These are phyloP conservation scores for Geranium rotundifolium DNA, from an alignment of 345 rosid genomes.

Conservation along the genomic window DNA sequence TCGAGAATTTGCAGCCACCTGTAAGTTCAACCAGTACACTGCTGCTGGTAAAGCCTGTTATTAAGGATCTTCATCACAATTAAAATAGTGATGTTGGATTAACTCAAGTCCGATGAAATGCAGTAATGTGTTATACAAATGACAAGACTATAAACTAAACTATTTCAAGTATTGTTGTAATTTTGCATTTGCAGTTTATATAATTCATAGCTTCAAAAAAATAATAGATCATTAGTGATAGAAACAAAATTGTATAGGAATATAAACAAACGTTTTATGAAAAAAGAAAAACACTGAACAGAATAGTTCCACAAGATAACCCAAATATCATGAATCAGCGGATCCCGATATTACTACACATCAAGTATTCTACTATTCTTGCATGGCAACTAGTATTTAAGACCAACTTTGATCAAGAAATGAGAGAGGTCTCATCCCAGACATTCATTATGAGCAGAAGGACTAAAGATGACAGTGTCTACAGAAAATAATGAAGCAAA, in stretches of 20 bases:
- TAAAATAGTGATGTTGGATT: conserved; percentile 13
- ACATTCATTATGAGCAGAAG: not conserved
- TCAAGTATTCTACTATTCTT: too few species aligned
- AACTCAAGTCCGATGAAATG: not conserved
- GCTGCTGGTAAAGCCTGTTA: conserved; percentile 90
- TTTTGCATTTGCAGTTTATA: not conserved
- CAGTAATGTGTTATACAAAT: not conserved
- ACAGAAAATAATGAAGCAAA: not conserved
- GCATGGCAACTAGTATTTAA: not conserved
- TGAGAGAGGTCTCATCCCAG: not conserved
- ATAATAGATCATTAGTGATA: not conserved
- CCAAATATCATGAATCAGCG: too few species aligned
- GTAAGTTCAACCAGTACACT: conserved; percentile 99
- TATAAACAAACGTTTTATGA: too few species aligned
- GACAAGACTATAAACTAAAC: not conserved
- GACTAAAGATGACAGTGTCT: not conserved
- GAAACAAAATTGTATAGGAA: too few species aligned
- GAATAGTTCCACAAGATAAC: too few species aligned
- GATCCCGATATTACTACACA: too few species aligned
- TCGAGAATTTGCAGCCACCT: conserved; percentile 57
- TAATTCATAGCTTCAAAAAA: not conserved
- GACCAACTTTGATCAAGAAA: not conserved
- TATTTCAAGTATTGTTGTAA: not conserved
- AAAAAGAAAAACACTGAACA: too few species aligned
- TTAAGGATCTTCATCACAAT: conserved; percentile 61